phyloP scores from a whole-genome alignment of 2,329 filamentous ascomycete genomes.

The Stagonosporopsis cucurbitacearum region DNA sequence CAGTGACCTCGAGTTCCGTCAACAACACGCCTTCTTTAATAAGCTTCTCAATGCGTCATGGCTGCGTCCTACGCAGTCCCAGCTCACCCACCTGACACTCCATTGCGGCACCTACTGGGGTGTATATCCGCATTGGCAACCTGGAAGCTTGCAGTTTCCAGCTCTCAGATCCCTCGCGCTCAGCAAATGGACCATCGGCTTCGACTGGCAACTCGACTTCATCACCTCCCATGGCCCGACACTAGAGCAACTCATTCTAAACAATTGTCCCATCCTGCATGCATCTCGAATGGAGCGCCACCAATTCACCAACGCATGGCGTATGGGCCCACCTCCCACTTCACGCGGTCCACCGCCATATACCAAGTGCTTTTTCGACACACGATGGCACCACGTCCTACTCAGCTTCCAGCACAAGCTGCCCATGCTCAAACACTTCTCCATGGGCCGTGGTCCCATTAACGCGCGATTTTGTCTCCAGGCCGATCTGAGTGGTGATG shows the following conservation, averaged over 20 bases:
- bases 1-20: conserved; percentile 13
- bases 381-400: conserved; percentile 10
- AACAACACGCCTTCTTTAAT: conserved; percentile 28
- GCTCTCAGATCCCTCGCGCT: conserved; percentile 51
- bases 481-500: background rate
- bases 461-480: background rate
- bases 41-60: conserved; percentile 23
- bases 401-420: background rate
- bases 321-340: background rate
- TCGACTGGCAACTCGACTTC: conserved; percentile 58
- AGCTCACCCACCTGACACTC: conserved; percentile 50
- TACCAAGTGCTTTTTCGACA: background rate
- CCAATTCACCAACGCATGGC: conserved; percentile 6
- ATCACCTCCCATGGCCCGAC: conserved; percentile 50
- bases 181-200: conserved; percentile 52
- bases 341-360: background rate
- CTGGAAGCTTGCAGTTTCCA: conserved; percentile 41
- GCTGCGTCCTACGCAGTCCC: conserved; percentile 26
- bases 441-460: conserved; percentile 5
- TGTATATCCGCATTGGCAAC: conserved; percentile 48
- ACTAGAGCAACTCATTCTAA: conserved; percentile 52
- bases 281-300: conserved; percentile 3
- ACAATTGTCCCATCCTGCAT: conserved; percentile 51
- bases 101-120: conserved; percentile 47
- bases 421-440: conserved; percentile 3